Base-by-base conservation (phyloP, 2,329 filamentous ascomycete species). In the Apiospora koreana region DNA sequence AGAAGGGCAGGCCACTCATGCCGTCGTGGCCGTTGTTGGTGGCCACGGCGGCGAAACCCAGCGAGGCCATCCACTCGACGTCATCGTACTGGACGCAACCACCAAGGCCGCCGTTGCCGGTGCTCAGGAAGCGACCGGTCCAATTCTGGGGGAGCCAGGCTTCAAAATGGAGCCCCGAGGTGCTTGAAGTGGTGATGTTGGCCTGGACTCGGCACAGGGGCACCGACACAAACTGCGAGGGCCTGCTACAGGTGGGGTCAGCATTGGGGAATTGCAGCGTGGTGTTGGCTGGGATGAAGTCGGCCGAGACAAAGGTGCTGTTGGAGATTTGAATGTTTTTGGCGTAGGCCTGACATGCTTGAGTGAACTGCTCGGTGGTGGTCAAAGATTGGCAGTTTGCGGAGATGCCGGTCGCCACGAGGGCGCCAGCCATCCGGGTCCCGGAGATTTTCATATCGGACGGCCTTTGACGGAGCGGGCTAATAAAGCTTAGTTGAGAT, bases 121-220 rank as follows among this genome's bases (percentile, higher is more conserved):
- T 85, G 31, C 80, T 82, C 48, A 87, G 72, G 71, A 86, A 82
- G 0, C 86, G 82, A 1, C 82, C 81, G 1, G 79, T 81, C 79
- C 86, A 87, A 42, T 76, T 71, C 45, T 79, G 74, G 0, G 86
- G 86, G 46, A 87, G 80, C 85, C 85, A 87, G 1, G 82, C 78
- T 73, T 72, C 69, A 18, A 70, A 65, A 25, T 66, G 42, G 42
- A 88, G 83, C 67, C 82, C 81, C 16, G 84, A 84, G 12, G 31
- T n/a, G n/a, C 58, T 74, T 3, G 78, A 78, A 0, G 79, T 81
- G 21, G 74, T 70, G 2, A 80, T 72, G 14, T 68, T 69, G 67
- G 79, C 64, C 2, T 73, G 72, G 2, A 80, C 71, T 2, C 78
- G 77, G 68, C 78, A 80, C 1, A 80, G 28, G 54, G 78, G 69